These are phyloP conservation scores for Cystofilobasidium bisporidii DNA, from an alignment of 768 basidiomycete species.

Conservation along the genomic window DNA sequence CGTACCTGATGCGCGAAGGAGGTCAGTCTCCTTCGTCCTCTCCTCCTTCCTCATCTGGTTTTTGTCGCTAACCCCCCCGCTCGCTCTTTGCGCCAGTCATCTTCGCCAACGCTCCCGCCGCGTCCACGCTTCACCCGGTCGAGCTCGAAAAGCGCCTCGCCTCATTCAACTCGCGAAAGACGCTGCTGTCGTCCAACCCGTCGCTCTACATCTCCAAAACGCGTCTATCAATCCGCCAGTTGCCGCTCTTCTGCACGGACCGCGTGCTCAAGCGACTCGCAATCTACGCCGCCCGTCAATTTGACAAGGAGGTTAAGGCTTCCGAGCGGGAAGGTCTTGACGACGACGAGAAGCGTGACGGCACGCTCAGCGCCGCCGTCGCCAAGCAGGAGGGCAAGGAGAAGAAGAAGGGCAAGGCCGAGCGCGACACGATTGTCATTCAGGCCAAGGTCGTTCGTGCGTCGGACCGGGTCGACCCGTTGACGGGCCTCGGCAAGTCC, in stretches of 20 bases:
- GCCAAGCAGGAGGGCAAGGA: conserved; percentile 24
- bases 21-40: conserved; percentile 47
- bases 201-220: conserved; percentile 89
- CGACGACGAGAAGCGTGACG: conserved; percentile 59
- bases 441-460: conserved; percentile 90
- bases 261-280: conserved; percentile 80
- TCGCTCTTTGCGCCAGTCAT: conserved; percentile 53
- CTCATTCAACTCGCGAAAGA: conserved; percentile 75
- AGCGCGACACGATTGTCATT: conserved; percentile 52
- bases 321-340: conserved; percentile 54
- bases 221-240: conserved; percentile 83
- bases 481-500: conserved; percentile 76
- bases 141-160: conserved; percentile 77
- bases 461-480: conserved; percentile 72
- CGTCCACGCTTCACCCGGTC: conserved; percentile 55
- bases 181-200: conserved; percentile 80
- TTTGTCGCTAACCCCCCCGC: background rate
- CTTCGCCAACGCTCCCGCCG: conserved; percentile 73
- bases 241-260: conserved; percentile 83
- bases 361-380: conserved; percentile 37
- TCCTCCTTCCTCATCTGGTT: background rate
- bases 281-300: conserved; percentile 65
- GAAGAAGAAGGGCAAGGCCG: conserved; percentile 40
- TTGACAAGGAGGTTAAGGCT: conserved; percentile 65
- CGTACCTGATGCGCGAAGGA: conserved; percentile 93